Evolutionary conservation across 768 basidiomycete genomes (phyloP).

Genomic region (Suillus plorans): DNA sequence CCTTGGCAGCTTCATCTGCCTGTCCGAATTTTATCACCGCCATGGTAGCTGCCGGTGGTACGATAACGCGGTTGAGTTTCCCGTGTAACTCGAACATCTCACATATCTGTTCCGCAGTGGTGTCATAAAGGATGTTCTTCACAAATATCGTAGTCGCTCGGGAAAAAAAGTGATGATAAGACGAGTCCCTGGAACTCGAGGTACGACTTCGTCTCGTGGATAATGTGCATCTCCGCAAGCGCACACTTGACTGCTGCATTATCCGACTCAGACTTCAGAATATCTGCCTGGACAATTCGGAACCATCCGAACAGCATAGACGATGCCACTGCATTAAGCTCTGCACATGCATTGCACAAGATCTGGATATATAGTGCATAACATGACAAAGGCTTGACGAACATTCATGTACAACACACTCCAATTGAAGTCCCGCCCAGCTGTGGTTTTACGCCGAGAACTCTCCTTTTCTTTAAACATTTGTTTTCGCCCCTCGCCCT

Average conservation of each 20-base stretch:
- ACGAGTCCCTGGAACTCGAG: constrained; percentile 76
- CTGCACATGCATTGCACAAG: constrained; percentile 41
- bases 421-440: constrained; percentile 88
- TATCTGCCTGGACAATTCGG: constrained; percentile 76
- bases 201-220: constrained; percentile 90
- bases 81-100: constrained; percentile 81
- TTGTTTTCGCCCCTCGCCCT: constrained; percentile 42
- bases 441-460: constrained; percentile 61
- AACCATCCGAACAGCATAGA: constrained; percentile 87
- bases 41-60: constrained; percentile 92
- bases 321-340: constrained; percentile 85
- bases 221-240: constrained; percentile 93
- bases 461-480: constrained; percentile 59
- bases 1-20: constrained; percentile 66
- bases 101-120: constrained; percentile 57
- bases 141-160: constrained; percentile 75
- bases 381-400: constrained; percentile 38
- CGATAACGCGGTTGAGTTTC: constrained; percentile 62
- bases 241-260: constrained; percentile 92
- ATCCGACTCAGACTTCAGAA: constrained; percentile 80
- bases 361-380: constrained; percentile 12
- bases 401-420: constrained; percentile 97
- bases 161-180: constrained; percentile 55
- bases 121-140: constrained; percentile 56
- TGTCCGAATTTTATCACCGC: constrained; percentile 87